These are phyloP conservation scores for Ogataea saltuana DNA, from an alignment of 805 yeast species.

Conservation along the genomic window DNA sequence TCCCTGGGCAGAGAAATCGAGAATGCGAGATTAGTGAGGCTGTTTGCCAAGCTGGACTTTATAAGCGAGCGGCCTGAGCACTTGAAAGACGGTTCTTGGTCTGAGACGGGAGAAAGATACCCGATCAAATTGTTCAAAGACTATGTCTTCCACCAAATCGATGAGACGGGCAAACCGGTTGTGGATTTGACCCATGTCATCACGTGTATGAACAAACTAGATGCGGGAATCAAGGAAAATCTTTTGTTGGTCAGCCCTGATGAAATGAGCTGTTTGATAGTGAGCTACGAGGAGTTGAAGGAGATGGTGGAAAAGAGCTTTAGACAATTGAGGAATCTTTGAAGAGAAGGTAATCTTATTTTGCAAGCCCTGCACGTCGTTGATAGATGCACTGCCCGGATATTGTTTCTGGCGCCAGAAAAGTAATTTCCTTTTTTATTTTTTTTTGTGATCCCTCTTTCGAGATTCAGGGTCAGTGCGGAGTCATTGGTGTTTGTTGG, in stretches of 20 bases:
- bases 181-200: constrained; percentile 83
- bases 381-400: too few species aligned
- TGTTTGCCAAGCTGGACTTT: constrained; percentile 78
- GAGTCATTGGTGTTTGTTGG: too few species aligned
- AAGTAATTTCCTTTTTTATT: too few species aligned
- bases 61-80: constrained; percentile 74
- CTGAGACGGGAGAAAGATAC: constrained; percentile 74
- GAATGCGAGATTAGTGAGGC: constrained; percentile 81
- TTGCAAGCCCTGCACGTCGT: too few species aligned
- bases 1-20: constrained; percentile 75
- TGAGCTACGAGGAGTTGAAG: constrained; percentile 80
- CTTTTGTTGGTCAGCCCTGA: constrained; percentile 79
- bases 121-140: constrained; percentile 76
- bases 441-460: too few species aligned
- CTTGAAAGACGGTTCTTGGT: constrained; percentile 57
- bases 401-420: too few species aligned
- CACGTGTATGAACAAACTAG: constrained; percentile 79
- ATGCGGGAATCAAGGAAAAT: constrained; percentile 87
- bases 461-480: too few species aligned
- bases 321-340: constrained; percentile 41
- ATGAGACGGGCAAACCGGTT: constrained; percentile 73
- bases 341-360: not conserved
- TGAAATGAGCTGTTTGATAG: constrained; percentile 81
- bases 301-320: constrained; percentile 70
- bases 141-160: constrained; percentile 81